Conservation (phyloP, 441 rosid species). For the Lepidium campestre region DNA sequence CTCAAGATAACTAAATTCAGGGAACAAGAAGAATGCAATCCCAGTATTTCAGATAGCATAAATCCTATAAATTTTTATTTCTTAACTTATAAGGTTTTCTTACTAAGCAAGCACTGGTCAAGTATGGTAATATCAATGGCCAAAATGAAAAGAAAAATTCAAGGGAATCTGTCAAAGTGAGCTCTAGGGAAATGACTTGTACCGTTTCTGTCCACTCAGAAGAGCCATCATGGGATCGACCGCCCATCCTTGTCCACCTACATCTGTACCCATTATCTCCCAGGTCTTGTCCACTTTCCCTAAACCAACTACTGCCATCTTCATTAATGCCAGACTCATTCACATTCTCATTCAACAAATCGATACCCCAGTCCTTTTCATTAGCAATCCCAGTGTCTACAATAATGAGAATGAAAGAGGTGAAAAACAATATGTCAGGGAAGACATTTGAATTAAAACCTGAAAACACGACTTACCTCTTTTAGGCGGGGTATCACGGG, state of each 20-base stretch:
- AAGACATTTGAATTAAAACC: background rate
- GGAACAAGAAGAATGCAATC: background rate
- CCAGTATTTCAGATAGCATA: background rate
- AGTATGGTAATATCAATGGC: background rate
- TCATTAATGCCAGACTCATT: constrained; percentile 87
- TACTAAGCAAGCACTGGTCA: background rate
- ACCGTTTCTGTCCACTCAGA: constrained; percentile 98
- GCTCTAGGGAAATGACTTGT: constrained; percentile 21
- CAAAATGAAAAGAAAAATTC: background rate
- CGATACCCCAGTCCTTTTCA: constrained; percentile 97
- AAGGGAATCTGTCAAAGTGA: constrained; percentile 6
- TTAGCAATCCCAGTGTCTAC: constrained; percentile 96
- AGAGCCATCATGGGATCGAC: constrained; percentile 65
- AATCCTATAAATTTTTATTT: background rate
- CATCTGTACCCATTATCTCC: constrained; percentile 88
- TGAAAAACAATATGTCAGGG: constrained; percentile 2
- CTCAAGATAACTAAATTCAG: constrained; percentile 13
- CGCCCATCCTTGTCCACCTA: constrained; percentile 97
- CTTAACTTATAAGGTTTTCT: background rate
- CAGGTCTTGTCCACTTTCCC: constrained; percentile 85
- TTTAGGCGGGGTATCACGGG: constrained; percentile 90
- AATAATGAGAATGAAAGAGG: constrained; percentile 10
- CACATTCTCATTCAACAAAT: constrained; percentile 70
- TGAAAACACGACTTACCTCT: no score
- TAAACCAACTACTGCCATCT: constrained; percentile 88